These are phyloP conservation scores for Chaetoscypha palmicola DNA, from an alignment of 2,329 filamentous ascomycete genomes.

Conservation along the genomic window DNA sequence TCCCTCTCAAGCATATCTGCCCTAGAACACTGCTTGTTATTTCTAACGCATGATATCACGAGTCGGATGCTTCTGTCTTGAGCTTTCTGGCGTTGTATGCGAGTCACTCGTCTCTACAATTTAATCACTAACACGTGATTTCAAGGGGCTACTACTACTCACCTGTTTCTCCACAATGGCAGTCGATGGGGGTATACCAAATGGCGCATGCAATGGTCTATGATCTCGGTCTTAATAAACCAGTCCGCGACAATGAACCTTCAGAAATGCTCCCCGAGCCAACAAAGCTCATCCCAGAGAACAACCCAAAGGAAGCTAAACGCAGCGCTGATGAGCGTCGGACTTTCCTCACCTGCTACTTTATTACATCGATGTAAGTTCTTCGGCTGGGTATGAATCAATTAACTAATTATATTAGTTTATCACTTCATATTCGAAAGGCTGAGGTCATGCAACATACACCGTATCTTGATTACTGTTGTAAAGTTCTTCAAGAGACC, in stretches of 20 bases:
- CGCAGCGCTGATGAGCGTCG: slow-evolving; percentile 19
- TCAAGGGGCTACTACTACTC: slow-evolving; percentile 19
- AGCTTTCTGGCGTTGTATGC: no score
- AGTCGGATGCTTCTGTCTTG: no score
- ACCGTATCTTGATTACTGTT: slow-evolving; percentile 19
- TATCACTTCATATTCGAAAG: slow-evolving; percentile 14
- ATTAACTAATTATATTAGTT: background rate
- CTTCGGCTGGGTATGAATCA: background rate
- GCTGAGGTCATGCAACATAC: slow-evolving; percentile 16
- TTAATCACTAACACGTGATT: no score
- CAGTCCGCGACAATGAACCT: slow-evolving; percentile 12
- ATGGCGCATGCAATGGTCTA: slow-evolving; percentile 16
- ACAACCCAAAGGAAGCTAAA: slow-evolving; percentile 10
- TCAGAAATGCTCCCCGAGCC: slow-evolving; percentile 8
- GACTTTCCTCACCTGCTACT: slow-evolving; percentile 16
- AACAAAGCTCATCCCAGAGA: slow-evolving; percentile 1
- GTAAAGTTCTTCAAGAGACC: slow-evolving; percentile 11
- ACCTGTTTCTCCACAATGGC: slow-evolving; percentile 10
- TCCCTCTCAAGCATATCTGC: background rate
- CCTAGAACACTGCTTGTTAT: no score
- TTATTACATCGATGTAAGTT: slow-evolving; percentile 17
- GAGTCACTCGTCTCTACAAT: no score
- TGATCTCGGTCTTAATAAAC: slow-evolving; percentile 19
- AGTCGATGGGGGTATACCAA: slow-evolving; percentile 17
- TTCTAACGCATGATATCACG: no score